These are phyloP conservation scores for Chondrus crispus DNA, from an alignment of 23 red algal genomes.

Conservation along the genomic window DNA sequence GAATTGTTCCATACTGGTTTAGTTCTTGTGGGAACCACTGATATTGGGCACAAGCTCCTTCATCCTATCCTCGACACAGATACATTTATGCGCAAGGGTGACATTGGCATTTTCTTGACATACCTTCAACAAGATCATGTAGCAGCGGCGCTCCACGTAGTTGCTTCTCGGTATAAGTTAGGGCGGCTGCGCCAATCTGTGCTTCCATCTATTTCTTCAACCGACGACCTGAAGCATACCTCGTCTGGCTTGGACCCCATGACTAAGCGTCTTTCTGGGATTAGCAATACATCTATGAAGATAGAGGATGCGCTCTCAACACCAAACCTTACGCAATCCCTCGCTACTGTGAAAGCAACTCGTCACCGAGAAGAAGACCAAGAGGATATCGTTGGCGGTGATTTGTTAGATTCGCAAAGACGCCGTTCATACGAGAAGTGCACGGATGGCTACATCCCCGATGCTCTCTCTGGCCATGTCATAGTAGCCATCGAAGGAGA, in stretches of 20 bases:
- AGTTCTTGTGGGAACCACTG: constrained; percentile 4
- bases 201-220: not conserved
- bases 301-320: not conserved
- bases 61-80: constrained; percentile 7
- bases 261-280: not conserved
- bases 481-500: constrained; percentile 52
- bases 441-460: not conserved
- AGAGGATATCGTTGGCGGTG: not conserved
- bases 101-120: constrained; percentile 54
- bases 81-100: not conserved
- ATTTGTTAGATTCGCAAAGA: not conserved
- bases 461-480: constrained; percentile 23
- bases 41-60: not conserved
- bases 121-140: constrained; percentile 31
- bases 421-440: too few relatives aligned
- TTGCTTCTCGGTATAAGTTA: constrained; percentile 3
- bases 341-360: not conserved
- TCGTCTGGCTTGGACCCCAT: too few relatives aligned
- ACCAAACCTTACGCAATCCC: not conserved
- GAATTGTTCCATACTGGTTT: constrained; percentile 44
- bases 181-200: not conserved
- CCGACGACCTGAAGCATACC: too few relatives aligned
- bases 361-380: not conserved
- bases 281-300: not conserved
- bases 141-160: not conserved